Conservation (phyloP, 2,329 filamentous ascomycete genomes). For the Alternaria gaisen region DNA sequence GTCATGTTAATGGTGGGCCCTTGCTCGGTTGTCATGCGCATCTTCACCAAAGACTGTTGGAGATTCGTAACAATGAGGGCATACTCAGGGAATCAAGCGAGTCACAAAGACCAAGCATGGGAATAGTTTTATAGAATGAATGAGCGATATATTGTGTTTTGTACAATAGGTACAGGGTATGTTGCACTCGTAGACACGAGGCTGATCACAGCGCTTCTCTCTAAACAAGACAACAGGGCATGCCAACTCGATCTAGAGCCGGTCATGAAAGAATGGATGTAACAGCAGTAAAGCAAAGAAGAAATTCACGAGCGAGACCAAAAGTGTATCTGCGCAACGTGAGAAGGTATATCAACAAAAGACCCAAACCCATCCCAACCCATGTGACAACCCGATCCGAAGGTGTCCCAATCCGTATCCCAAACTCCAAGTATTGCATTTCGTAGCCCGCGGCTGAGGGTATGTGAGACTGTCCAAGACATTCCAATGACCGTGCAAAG, state of each 20-base stretch:
- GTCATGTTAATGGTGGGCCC: too few species aligned
- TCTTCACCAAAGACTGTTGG: too few species aligned
- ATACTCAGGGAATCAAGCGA: neutral
- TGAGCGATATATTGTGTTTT: constrained; percentile 23
- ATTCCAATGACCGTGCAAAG: constrained; percentile 2
- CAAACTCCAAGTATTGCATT: constrained; percentile 38
- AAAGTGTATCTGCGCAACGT: constrained; percentile 16
- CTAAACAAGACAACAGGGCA: constrained; percentile 23
- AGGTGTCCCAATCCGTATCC: constrained; percentile 20
- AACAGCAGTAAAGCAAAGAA: constrained; percentile 16
- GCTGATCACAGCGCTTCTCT: constrained; percentile 22
- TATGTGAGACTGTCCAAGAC: constrained; percentile 13
- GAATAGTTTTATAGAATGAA: constrained; percentile 5
- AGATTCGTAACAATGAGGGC: neutral
- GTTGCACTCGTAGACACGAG: constrained; percentile 18
- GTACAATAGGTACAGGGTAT: constrained; percentile 22
- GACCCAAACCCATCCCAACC: constrained; percentile 19
- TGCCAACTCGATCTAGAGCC: constrained; percentile 19
- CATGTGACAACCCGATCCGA: constrained; percentile 15
- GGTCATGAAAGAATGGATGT: constrained; percentile 29
- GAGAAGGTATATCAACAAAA: constrained; percentile 28
- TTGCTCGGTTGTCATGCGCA: neutral
- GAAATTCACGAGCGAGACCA: constrained; percentile 19
- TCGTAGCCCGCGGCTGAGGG: constrained; percentile 17
- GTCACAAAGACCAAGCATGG: neutral